These are phyloP conservation scores for Colletotrichum sp. DNA, from an alignment of 2,329 filamentous ascomycete genomes.

Conservation along the genomic window DNA sequence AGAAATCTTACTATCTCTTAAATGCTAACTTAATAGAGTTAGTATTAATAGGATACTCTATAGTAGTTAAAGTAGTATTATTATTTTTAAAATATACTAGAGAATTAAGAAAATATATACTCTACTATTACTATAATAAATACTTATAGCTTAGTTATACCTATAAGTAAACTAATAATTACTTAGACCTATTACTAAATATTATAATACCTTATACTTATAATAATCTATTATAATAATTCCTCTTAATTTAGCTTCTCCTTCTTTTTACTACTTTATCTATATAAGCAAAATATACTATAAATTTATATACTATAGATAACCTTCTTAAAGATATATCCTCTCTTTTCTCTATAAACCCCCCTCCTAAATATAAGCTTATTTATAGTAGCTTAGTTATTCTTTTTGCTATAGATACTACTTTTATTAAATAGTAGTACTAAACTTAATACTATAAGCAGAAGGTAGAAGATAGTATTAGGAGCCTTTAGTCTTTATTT, in stretches of 20 bases:
- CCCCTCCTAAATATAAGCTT: background rate
- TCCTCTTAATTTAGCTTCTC: background rate
- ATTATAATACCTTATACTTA: background rate
- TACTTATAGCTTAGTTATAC: background rate
- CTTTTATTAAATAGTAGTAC: background rate
- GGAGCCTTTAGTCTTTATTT: no score
- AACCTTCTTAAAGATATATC: background rate
- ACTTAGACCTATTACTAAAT: background rate
- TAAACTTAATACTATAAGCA: no score
- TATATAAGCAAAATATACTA: background rate
- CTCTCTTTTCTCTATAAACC: background rate
- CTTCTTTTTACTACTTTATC: background rate
- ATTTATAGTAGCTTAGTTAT: background rate
- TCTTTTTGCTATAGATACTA: background rate
- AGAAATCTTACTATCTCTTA: background rate
- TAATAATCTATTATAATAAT: background rate
- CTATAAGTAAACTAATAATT: background rate
- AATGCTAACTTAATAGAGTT: background rate
- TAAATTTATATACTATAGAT: background rate
- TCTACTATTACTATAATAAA: background rate
- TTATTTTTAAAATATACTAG: background rate
- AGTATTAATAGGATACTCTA: background rate
- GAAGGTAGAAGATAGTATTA: no score
- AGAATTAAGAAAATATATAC: background rate
- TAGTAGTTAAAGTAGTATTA: background rate